Base-by-base conservation (phyloP, 768 basidiomycete species). In the Suillus ampliporus region DNA sequence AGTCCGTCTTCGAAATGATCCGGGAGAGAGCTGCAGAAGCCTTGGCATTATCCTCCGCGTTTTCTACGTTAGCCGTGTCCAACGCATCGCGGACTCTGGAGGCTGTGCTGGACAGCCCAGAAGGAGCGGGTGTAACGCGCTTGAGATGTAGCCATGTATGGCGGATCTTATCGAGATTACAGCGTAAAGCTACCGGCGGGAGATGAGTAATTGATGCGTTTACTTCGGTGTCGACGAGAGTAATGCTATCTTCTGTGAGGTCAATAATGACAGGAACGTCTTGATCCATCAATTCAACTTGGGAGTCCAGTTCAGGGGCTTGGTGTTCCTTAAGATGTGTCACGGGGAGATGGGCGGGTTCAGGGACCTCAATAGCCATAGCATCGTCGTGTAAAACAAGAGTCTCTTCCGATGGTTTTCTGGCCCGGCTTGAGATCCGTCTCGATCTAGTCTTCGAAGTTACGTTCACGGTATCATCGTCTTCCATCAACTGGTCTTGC, bases 1-100 rank as follows among this genome's bases (percentile, higher is more conserved):
- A 99, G 76, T 99, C 96, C 2, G 76, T 72, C 78, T 99, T 99
- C 47, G 86, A 83, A 31, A 99, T 95, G 38, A 94, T 87, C 17
- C 96, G 86, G 13, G 92, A 84, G 2, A 99, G 85, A 0, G 89
- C 88, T 54, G 84, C 85, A 23, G 84, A 83, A 0, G 86, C 91
- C 14, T 80, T 83, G 15, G 77, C 81, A 15, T 83, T 79, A 56
- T 89, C 84, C 37, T 85, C 80, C 10, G 81, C 80, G 11, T 72
- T 75, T 21, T 71, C 73, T 8, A 76, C 66, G 44, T 76, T 74
- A 3, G 73, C 74, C 11, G 67, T 68, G 9, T 68, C 69, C 28
- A 76, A 44, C 8, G 67, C 73, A 1, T 71, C 65, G 38, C 66
- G 68, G n/a, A 72, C 40, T n/a, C 53, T 40, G 13, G 58, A 28